A percentile compares a stretch with the other conserved stretches of the same genome.
phyloP scores from a whole-genome alignment of 2,329 filamentous ascomycete genomes.

The Claviceps pusilla region DNA sequence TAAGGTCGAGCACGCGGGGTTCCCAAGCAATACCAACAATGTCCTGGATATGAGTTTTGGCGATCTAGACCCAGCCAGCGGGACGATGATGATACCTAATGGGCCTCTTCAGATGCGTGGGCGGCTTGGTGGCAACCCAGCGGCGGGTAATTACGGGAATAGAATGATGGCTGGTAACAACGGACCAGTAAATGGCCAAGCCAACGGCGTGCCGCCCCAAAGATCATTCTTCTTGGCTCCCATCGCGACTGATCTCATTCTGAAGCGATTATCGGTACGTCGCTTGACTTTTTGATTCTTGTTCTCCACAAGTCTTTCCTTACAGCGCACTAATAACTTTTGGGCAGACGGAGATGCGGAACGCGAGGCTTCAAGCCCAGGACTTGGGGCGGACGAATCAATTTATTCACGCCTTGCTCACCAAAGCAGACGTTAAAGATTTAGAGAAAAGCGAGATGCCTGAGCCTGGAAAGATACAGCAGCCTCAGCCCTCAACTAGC shows the following conservation, averaged over 20 bases:
- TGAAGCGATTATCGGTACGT: slow-evolving; percentile 43
- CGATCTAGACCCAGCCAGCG: slow-evolving; percentile 71
- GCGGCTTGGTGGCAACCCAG: slow-evolving; percentile 52
- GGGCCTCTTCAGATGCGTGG: slow-evolving; percentile 57
- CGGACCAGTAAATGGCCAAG: slow-evolving; percentile 29
- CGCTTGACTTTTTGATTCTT: neutral
- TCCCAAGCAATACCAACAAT: slow-evolving; percentile 59
- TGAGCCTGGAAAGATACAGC: slow-evolving; percentile 32
- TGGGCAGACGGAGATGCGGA: slow-evolving; percentile 64
- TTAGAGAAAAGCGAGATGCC: slow-evolving; percentile 34
- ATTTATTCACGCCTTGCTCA: slow-evolving; percentile 63
- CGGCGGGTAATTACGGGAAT: slow-evolving; percentile 44
- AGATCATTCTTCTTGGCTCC: slow-evolving; percentile 77
- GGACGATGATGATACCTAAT: slow-evolving; percentile 54
- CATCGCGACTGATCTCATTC: slow-evolving; percentile 84
- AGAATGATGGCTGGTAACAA: slow-evolving; percentile 41
- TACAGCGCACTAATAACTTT: neutral
- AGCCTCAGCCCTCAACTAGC: slow-evolving; percentile 31
- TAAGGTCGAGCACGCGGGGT: slow-evolving; percentile 88
- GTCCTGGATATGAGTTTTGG: slow-evolving; percentile 82
- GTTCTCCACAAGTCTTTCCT: neutral
- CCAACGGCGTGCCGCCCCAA: slow-evolving; percentile 52
- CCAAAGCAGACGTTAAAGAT: slow-evolving; percentile 52
- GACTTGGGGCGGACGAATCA: slow-evolving; percentile 72
- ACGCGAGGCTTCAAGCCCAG: slow-evolving; percentile 72